phyloP scores from a whole-genome alignment of 805 yeast genomes.

The Kuraishia cidri region DNA sequence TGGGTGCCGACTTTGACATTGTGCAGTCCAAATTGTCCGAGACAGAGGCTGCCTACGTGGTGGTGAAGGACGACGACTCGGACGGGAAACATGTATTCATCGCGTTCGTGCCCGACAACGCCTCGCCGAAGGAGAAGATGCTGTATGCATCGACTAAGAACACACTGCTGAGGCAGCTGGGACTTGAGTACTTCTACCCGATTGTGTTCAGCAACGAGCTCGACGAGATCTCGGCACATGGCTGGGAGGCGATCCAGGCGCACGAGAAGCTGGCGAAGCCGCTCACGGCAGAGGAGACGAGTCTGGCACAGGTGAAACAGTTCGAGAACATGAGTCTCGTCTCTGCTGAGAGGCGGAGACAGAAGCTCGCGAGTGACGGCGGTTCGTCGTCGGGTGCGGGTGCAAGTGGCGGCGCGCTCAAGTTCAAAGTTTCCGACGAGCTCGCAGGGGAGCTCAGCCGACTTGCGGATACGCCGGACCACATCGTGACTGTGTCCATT shows the following conservation, averaged over 20 bases:
- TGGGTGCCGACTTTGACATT: constrained; percentile 24
- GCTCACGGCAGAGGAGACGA: constrained; percentile 50
- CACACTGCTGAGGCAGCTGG: constrained; percentile 67
- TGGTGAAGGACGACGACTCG: constrained; percentile 23
- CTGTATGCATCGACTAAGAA: constrained; percentile 86
- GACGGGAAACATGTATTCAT: constrained; percentile 43
- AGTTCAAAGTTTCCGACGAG: constrained; percentile 6
- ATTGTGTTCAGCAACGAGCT: constrained; percentile 46
- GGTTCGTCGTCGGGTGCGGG: too few species aligned
- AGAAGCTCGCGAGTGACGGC: constrained; percentile 11
- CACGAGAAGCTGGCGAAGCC: constrained; percentile 32
- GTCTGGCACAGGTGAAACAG: constrained; percentile 34
- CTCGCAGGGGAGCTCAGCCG: constrained; percentile 3
- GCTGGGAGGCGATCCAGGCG: constrained; percentile 31
- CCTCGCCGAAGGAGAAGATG: constrained; percentile 83
- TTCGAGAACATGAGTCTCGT: constrained; percentile 24
- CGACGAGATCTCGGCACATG: constrained; percentile 41
- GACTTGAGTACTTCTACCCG: constrained; percentile 41
- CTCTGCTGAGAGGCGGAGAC: constrained; percentile 7
- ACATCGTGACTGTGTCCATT: background rate
- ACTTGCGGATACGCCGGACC: constrained; percentile 7
- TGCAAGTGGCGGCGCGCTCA: constrained; percentile 4
- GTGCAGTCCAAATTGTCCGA: constrained; percentile 22
- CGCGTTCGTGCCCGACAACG: constrained; percentile 79
- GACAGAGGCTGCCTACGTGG: constrained; percentile 38